Percentiles rank a stretch among this genome's conserved stretches.
Evolutionary conservation across 257 asterid genomes (phyloP).

Genomic region (Fraxinus quadrangulata): DNA sequence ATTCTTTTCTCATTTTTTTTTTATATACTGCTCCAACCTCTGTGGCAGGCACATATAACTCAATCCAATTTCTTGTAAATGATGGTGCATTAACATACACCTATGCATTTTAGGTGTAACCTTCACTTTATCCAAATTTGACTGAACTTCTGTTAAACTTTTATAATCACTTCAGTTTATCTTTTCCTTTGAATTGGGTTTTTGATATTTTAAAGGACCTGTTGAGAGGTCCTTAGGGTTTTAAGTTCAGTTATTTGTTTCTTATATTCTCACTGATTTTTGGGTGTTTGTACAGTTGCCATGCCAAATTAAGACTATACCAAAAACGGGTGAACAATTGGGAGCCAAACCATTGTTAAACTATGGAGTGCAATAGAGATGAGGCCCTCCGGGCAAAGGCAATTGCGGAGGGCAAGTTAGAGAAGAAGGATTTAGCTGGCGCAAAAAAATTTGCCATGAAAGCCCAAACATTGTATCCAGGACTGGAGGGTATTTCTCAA

Average conservation of each 20-base stretch:
- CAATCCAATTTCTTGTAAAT: background rate
- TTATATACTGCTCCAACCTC: background rate
- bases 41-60: background rate
- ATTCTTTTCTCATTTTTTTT: background rate
- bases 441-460: conserved; percentile 68
- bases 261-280: conserved; percentile 16
- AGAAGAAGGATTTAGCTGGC: conserved; percentile 54
- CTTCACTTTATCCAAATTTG: background rate
- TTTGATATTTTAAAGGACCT: conserved; percentile 21
- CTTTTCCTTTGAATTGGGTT: conserved; percentile 27
- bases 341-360: conserved; percentile 26
- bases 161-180: background rate
- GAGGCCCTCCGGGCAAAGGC: conserved; percentile 70
- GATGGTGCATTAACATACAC: background rate
- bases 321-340: conserved; percentile 16
- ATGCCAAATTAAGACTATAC: conserved; percentile 25
- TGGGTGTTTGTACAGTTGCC: conserved; percentile 19
- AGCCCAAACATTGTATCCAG: conserved; percentile 64
- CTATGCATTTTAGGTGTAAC: background rate
- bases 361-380: conserved; percentile 79
- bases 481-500: conserved; percentile 62
- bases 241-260: conserved; percentile 15
- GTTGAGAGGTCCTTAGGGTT: conserved; percentile 6
- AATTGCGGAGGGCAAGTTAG: conserved; percentile 63
- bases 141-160: background rate